Evolutionary conservation across 2,329 filamentous ascomycete species (phyloP), one percentile per base, ranked within the genome.

Genomic region (Talaromyces piceae): DNA sequence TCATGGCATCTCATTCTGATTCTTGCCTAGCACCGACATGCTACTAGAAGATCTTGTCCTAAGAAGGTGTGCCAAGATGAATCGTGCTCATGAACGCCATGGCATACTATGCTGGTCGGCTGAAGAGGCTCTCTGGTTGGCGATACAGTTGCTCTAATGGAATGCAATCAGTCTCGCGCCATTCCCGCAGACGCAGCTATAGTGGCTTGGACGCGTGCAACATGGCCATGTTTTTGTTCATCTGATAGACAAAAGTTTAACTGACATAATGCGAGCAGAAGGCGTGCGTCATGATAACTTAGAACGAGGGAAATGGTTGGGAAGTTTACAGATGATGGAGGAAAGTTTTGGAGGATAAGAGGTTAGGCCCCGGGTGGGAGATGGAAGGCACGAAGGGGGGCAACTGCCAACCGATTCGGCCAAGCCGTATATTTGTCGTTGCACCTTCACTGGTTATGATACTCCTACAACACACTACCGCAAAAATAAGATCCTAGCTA

Each of bases 31-130:
- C 25, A 23, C 33, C 26, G 33, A 41, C 11, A 28, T 20, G 4
- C 7, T 43, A 27, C 7, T 27, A n/a, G 51, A 20, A 37, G 51
- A 53, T 53, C 51, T 16, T 48, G 23, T 41, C 27, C 46, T 13
- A 23, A 43, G 22, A 46, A 11, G 47, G 41, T 25, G 27, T 8
- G 12, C 31, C 7, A 26, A 30, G 12, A 41, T 22, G 33, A 3
- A 41, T 51, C 16, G 43, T 46, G 49, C 18, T 30, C 39, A 31
- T 51, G 31, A 46, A 13, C 26, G 28, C 26, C 18, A 13, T 8
- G 20, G 11, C 20, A 18, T 30, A 46, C 27, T 13, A 46, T 46
- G 45, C 16, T 46, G 39, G 33, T 23, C 23, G 22, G 12, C 22
- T 25, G 39, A 22, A 25, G 12, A 23, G 11, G 25, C n/a, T 5